phyloP scores from a whole-genome alignment of 306 rosid genomes.

The Cajanus cajan region DNA sequence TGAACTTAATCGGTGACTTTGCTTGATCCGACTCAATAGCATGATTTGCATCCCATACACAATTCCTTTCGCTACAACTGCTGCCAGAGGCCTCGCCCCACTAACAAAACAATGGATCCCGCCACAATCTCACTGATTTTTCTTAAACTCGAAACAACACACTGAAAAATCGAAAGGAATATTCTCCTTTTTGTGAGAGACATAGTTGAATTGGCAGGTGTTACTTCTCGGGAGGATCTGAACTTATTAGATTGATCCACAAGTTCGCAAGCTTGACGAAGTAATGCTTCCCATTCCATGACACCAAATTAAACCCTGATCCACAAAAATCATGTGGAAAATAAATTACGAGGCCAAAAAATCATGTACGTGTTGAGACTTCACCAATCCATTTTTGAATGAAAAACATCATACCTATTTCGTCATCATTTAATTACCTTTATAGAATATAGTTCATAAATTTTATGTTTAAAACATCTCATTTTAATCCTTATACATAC shows the following conservation, averaged over 20 bases:
- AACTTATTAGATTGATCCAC: constrained; percentile 76
- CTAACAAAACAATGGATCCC: constrained; percentile 15
- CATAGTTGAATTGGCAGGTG: constrained; percentile 16
- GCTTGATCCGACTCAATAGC: constrained; percentile 23
- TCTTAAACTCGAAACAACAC: not conserved
- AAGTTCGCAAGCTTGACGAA: constrained; percentile 69
- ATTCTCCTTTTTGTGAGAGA: constrained; percentile 31
- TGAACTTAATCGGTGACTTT: constrained; percentile 28
- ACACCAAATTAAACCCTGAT: constrained; percentile 67
- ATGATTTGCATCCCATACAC: constrained; percentile 4
- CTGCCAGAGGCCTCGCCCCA: constrained; percentile 30
- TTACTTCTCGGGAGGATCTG: constrained; percentile 55
- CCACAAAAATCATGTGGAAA: constrained; percentile 22
- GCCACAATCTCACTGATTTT: constrained; percentile 15
- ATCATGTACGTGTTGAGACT: constrained; percentile 5
- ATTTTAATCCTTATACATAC: too few species aligned
- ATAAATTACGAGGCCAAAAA: constrained; percentile 1
- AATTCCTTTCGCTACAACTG: not conserved
- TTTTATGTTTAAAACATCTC: too few species aligned
- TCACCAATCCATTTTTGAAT: not conserved
- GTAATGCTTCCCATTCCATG: constrained; percentile 74
- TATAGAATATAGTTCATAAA: too few species aligned
- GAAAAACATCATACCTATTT: constrained; percentile 3
- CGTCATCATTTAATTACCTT: not conserved
- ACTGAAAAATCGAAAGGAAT: constrained; percentile 6